Conservation (phyloP, 352 stramenopile genomes). For the Phytophthora megakarya region DNA sequence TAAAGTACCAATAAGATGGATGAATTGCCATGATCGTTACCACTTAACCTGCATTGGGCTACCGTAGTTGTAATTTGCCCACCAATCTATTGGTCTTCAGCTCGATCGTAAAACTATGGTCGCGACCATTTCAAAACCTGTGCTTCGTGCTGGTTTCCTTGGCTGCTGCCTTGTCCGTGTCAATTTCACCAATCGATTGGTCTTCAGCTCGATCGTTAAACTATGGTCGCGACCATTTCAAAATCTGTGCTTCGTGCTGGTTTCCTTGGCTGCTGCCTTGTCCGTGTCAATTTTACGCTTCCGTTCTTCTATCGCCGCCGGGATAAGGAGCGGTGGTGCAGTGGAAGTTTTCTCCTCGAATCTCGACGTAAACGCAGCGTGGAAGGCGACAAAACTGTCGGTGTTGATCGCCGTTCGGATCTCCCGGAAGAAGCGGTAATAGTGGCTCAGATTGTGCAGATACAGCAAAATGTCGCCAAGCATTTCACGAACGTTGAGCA, state of each 20-base stretch:
- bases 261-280: constrained; percentile 34
- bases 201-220: too few species aligned
- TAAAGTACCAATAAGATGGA: too few species aligned
- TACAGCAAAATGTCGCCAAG: constrained; percentile 92
- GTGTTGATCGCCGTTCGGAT: constrained; percentile 57
- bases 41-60: too few species aligned
- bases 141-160: too few species aligned
- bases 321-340: constrained; percentile 51
- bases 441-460: constrained; percentile 84
- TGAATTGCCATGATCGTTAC: too few species aligned
- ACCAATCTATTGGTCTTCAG: too few species aligned
- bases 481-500: constrained; percentile 93
- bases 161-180: constrained; percentile 47
- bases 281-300: constrained; percentile 59
- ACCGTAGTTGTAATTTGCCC: too few species aligned
- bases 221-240: constrained; percentile 18
- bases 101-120: too few species aligned
- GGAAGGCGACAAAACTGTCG: constrained; percentile 50
- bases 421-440: constrained; percentile 70
- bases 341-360: constrained; percentile 55
- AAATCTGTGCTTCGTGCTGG: constrained; percentile 31
- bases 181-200: too few species aligned
- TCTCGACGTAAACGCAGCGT: constrained; percentile 42
- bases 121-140: too few species aligned
- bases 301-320: constrained; percentile 58